phyloP scores from a whole-genome alignment of 768 basidiomycete genomes.

The Daedalea quercina region DNA sequence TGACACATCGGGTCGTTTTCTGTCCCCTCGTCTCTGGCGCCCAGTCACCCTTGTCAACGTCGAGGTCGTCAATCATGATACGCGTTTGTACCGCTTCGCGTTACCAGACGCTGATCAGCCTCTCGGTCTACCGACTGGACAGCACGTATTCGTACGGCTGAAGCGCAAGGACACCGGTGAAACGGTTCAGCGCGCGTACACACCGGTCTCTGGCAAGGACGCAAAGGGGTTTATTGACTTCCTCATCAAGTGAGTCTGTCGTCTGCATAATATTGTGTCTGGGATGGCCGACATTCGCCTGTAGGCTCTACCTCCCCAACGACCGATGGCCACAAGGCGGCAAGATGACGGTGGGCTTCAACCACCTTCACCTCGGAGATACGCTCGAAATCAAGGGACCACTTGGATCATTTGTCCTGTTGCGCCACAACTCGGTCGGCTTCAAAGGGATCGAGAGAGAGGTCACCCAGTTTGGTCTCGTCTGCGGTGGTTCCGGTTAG shows the following conservation, averaged over 20 bases:
- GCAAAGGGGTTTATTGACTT: constrained; percentile 43
- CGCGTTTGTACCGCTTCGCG: constrained; percentile 43
- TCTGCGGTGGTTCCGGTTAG: constrained; percentile 52
- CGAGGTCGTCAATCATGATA: constrained; percentile 38
- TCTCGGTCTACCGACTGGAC: constrained; percentile 51
- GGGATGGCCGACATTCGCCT: background rate
- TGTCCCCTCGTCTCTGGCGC: constrained; percentile 45
- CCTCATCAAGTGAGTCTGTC: constrained; percentile 39
- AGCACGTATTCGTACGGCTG: constrained; percentile 51
- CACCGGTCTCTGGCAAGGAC: constrained; percentile 41
- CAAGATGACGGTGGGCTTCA: constrained; percentile 42
- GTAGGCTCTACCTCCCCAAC: constrained; percentile 39
- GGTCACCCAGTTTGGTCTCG: constrained; percentile 40
- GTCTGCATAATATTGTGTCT: background rate
- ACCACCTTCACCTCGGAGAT: constrained; percentile 43
- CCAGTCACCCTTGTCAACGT: constrained; percentile 31
- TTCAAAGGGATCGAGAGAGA: constrained; percentile 29
- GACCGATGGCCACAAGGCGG: constrained; percentile 36
- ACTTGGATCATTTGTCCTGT: constrained; percentile 49
- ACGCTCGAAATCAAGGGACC: constrained; percentile 53
- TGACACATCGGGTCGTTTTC: constrained; percentile 26
- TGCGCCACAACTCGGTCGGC: constrained; percentile 31
- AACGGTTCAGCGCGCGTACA: constrained; percentile 52
- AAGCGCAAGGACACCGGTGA: constrained; percentile 28
- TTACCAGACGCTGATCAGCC: constrained; percentile 32